Conservation (phyloP, 352 stramenopile species). For the Phytophthora sansomeana region DNA sequence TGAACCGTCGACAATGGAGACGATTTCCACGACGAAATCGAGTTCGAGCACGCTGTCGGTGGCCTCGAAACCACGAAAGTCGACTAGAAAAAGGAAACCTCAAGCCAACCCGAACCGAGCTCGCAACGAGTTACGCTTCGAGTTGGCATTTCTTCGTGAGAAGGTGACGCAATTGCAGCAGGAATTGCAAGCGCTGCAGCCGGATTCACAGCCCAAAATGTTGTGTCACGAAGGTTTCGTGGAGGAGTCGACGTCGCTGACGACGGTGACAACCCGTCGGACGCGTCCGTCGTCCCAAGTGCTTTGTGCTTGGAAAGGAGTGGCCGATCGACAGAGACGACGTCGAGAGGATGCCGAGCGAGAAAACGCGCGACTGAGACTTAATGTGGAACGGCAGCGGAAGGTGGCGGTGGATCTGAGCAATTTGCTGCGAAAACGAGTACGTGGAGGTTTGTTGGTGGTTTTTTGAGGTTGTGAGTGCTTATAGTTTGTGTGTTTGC, state of each 20-base stretch:
- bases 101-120: constrained; percentile 41
- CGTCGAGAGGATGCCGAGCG: constrained; percentile 45
- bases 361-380: constrained; percentile 50
- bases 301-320: constrained; percentile 39
- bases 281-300: constrained; percentile 31
- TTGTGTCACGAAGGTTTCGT: constrained; percentile 18
- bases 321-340: constrained; percentile 39
- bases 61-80: constrained; percentile 14
- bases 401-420: constrained; percentile 37
- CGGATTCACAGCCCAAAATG: constrained; percentile 5
- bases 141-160: constrained; percentile 72
- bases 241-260: constrained; percentile 7
- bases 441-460: constrained; percentile 1
- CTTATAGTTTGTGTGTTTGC: constrained; percentile 1
- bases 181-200: constrained; percentile 55
- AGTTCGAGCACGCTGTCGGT: background rate
- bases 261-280: background rate
- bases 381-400: constrained; percentile 46
- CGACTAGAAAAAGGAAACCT: constrained; percentile 36
- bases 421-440: constrained; percentile 30
- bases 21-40: background rate
- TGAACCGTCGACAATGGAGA: background rate
- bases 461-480: background rate
- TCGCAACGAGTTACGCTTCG: constrained; percentile 59
- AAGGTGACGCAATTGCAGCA: constrained; percentile 70